Base-by-base conservation (phyloP, 73 alveolate genomes). In the Blepharisma japonicum region DNA sequence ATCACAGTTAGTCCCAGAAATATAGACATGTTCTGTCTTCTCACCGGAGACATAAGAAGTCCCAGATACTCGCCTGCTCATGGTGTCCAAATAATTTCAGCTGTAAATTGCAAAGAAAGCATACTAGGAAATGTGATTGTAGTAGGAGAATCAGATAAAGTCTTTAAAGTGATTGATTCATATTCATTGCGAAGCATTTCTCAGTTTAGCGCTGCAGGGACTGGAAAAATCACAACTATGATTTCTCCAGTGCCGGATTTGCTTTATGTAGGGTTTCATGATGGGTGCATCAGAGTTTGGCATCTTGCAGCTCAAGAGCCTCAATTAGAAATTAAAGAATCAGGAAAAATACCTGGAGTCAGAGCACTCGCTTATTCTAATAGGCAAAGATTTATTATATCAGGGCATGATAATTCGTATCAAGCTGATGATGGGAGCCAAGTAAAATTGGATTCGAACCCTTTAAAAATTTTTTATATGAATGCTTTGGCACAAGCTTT, bases 1-100 rank as follows among this genome's bases (percentile, higher is more conserved):
- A 9, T 61, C 18, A 14, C 23, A 0, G 74, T 61, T 1, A 61
- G 47, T 20, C 74, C 74, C 18, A 61, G 23, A 61, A 39, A 11
- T 8, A 61, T 61, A 0, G 74, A 61, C 14, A 61, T 61, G 74
- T 61, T 14, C 74, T 61, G 74, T 61, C 47, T 61, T 0, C 74
- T 61, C 11, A 61, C 74, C 14, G 74, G 74, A 11, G 74, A 61
- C 14, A 61, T 8, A 61, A 61, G 74, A 25, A 8, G 23, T 4
- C 74, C 74, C 3, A 8, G 50, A 9, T 61, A 61, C 5, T 9
- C 46, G 2, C 74, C 74, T 18, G 50, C 4, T 0, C 46, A n/a
- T 2, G 23, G 23, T 14, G 5, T 11, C 47, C 14, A n/a, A 20
- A 61, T 61, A 61, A 39, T 61, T 9, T 14, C 74, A 14, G 14